Conservation (phyloP, 805 yeast species). For the Spathaspora passalidarum region DNA sequence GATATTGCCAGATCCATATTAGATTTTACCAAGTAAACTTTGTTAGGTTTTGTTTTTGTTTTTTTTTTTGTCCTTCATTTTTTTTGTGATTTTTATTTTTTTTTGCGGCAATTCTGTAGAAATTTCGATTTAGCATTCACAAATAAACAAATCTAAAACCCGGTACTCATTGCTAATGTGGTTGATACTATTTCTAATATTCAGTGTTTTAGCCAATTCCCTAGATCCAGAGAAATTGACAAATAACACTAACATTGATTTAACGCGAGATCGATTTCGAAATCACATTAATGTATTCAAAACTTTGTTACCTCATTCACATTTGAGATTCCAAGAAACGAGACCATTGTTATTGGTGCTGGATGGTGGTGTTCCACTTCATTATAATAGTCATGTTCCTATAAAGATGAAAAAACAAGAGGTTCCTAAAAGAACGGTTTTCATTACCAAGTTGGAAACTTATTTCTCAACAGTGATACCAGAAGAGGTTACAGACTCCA, state of each 20-base stretch:
- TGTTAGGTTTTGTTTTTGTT: no score
- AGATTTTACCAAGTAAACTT: not conserved
- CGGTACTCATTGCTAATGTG: not conserved
- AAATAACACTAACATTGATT: not conserved
- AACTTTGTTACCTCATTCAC: constrained; percentile 1
- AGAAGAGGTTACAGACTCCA: no score
- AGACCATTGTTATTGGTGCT: constrained; percentile 6
- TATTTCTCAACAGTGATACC: no score
- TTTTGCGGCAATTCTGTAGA: not conserved
- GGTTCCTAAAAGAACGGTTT: not conserved
- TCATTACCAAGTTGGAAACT: not conserved
- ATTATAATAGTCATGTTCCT: constrained; percentile 6
- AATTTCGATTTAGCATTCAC: not conserved
- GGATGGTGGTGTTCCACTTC: constrained; percentile 5
- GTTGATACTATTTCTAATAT: not conserved
- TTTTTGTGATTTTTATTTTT: no score
- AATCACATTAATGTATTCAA: not conserved
- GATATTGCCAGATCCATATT: constrained; percentile 38
- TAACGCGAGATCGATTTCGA: not conserved
- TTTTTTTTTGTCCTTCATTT: no score
- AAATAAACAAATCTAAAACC: not conserved
- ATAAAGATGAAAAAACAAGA: not conserved
- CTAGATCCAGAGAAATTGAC: not conserved
- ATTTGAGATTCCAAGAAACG: not conserved
- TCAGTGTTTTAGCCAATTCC: not conserved